Conservation (phyloP, 495 filamentous ascomycete species). For the Aspergillus hancockii region DNA sequence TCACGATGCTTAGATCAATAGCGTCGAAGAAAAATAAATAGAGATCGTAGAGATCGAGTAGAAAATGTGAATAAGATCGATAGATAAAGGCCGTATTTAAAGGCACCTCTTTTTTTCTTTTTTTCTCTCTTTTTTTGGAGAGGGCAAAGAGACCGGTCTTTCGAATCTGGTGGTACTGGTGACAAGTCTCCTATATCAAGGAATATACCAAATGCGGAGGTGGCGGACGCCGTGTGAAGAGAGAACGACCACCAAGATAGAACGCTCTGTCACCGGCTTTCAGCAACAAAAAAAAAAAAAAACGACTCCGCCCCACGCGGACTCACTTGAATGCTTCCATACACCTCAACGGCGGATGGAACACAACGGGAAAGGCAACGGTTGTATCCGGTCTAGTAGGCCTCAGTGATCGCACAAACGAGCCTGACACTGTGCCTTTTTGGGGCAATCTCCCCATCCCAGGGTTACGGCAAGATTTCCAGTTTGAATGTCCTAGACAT, state of each 20-base stretch:
- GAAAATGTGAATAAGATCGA: background rate
- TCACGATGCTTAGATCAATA: background rate
- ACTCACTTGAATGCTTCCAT: slow-evolving; percentile 21
- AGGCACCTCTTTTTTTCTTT: too few relatives aligned
- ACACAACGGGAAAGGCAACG: slow-evolving; percentile 19
- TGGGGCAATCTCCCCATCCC: slow-evolving; percentile 34
- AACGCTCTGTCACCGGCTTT: slow-evolving; percentile 6
- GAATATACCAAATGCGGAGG: slow-evolving; percentile 5
- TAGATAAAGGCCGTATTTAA: slow-evolving; percentile 1
- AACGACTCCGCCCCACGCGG: slow-evolving; percentile 17
- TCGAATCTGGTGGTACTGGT: background rate
- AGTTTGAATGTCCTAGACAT: slow-evolving; percentile 29
- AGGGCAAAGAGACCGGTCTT: background rate
- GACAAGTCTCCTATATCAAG: background rate
- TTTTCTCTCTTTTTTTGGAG: background rate
- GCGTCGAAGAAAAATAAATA: background rate
- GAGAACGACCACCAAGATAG: slow-evolving; percentile 8
- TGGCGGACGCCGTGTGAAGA: background rate
- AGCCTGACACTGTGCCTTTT: slow-evolving; percentile 27
- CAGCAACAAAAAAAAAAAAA: slow-evolving; percentile 11
- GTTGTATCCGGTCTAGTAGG: slow-evolving; percentile 24
- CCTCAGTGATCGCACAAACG: slow-evolving; percentile 34
- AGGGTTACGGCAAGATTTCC: slow-evolving; percentile 35
- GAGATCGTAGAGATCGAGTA: background rate
- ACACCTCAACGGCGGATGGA: slow-evolving; percentile 14